A percentile compares a stretch with the other conserved stretches of the same genome.
Conservation (phyloP, 345 rosid species). For the Fremontodendron californicum region DNA sequence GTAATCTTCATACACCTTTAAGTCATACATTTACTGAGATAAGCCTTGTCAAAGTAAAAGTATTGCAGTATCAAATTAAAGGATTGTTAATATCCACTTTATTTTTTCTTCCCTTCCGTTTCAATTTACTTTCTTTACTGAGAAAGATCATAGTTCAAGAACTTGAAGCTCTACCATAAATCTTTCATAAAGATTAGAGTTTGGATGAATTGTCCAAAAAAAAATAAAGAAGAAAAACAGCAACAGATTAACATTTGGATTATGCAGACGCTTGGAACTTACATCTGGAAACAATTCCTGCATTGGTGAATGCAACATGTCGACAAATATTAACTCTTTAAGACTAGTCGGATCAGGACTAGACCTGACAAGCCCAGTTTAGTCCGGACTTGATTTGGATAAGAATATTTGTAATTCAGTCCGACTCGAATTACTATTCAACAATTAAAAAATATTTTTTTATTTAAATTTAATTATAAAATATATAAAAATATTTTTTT, state of each 20-base stretch:
- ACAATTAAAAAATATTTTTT: no score
- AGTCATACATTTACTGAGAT: neutral
- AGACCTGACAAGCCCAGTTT: no score
- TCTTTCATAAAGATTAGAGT: neutral
- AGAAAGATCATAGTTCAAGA: neutral
- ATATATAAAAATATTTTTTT: no score
- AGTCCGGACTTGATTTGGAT: no score
- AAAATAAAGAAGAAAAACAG: neutral
- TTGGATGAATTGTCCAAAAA: neutral
- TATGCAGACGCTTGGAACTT: no score
- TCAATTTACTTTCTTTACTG: neutral
- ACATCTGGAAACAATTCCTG: neutral
- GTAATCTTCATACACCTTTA: neutral
- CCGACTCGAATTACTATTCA: no score
- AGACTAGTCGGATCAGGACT: neutral
- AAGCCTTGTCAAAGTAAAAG: neutral
- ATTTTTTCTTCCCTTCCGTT: neutral
- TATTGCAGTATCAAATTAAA: neutral
- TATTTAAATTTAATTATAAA: no score
- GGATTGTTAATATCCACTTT: neutral
- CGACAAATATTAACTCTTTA: neutral
- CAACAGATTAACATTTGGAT: neutral
- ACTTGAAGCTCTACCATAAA: neutral
- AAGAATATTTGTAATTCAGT: no score
- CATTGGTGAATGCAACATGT: neutral